These are phyloP conservation scores for Neoscytalidium dimidiatum DNA, from an alignment of 2,329 filamentous ascomycete species.

Conservation along the genomic window DNA sequence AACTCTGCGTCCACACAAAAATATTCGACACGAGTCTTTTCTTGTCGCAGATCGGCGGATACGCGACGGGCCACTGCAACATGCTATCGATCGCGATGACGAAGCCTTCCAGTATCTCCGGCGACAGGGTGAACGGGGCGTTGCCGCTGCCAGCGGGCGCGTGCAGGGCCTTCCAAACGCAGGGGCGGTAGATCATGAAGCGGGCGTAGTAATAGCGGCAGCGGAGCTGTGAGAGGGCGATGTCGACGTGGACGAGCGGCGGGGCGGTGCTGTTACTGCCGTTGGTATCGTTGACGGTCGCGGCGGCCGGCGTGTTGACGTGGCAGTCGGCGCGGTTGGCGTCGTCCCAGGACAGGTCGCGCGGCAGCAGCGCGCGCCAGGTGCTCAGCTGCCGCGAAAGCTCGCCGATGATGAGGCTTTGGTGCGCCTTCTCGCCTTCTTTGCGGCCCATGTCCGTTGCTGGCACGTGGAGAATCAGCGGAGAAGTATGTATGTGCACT, in stretches of 20 bases:
- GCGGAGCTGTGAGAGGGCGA: slow-evolving; percentile 21
- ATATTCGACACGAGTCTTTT: slow-evolving; percentile 61
- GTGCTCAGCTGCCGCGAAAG: slow-evolving; percentile 57
- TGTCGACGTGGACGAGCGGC: slow-evolving; percentile 30
- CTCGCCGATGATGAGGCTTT: slow-evolving; percentile 45
- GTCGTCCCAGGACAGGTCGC: slow-evolving; percentile 59
- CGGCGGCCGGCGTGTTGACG: neutral
- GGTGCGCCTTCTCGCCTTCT: slow-evolving; percentile 22
- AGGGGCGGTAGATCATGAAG: slow-evolving; percentile 23
- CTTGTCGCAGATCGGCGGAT: slow-evolving; percentile 58
- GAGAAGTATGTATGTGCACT: neutral
- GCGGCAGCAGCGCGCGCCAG: slow-evolving; percentile 60
- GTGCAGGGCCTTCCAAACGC: slow-evolving; percentile 33
- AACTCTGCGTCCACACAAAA: slow-evolving; percentile 64
- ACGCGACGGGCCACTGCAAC: slow-evolving; percentile 60
- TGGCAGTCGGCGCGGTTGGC: slow-evolving; percentile 25
- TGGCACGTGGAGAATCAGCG: neutral
- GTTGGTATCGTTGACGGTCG: too few relatives aligned
- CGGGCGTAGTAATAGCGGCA: slow-evolving; percentile 24
- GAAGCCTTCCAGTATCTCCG: neutral
- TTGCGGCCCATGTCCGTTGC: neutral
- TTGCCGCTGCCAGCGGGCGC: too few relatives aligned
- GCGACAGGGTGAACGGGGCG: slow-evolving; percentile 30
- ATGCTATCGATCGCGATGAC: slow-evolving; percentile 49
- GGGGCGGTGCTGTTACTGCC: too few relatives aligned